These are phyloP conservation scores for Umbelopsis sp. DNA, from an alignment of 192 early-diverging fungal species.

Conservation along the genomic window DNA sequence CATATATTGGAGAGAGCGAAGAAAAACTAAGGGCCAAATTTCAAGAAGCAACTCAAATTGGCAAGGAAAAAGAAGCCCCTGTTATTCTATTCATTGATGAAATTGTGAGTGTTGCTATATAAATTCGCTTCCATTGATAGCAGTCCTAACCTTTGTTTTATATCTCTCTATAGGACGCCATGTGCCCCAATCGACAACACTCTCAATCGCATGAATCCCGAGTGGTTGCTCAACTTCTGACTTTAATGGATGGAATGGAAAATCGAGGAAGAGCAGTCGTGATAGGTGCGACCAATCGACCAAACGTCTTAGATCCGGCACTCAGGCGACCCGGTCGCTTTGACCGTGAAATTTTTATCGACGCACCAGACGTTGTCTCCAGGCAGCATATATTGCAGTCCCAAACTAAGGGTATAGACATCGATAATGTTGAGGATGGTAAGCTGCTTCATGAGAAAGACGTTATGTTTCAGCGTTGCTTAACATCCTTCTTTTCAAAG, in stretches of 20 bases:
- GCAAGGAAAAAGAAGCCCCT: conserved; percentile 33
- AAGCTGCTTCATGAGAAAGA: neutral
- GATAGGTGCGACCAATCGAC: conserved; percentile 88
- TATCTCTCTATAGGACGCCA: conserved; percentile 58
- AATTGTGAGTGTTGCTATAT: conserved; percentile 57
- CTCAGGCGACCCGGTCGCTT: conserved; percentile 83
- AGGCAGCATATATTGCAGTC: conserved; percentile 67
- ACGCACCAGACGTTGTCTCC: conserved; percentile 67
- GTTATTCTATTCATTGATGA: conserved; percentile 98
- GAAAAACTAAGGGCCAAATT: conserved; percentile 73
- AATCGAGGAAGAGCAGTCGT: conserved; percentile 69
- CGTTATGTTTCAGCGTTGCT: conserved; percentile 6
- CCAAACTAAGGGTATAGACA: conserved; percentile 58
- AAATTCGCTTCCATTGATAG: too few relatives aligned
- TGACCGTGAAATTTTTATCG: conserved; percentile 83
- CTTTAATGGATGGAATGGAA: conserved; percentile 85
- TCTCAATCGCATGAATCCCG: conserved; percentile 69
- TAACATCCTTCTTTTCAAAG: neutral
- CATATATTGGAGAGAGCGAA: conserved; percentile 89
- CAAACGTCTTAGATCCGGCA: conserved; percentile 84
- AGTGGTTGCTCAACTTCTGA: conserved; percentile 88
- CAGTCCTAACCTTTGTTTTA: conserved; percentile 25
- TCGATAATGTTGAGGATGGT: conserved; percentile 54
- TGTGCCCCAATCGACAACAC: conserved; percentile 67
- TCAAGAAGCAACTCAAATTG: conserved; percentile 55